phyloP scores from a whole-genome alignment of 768 basidiomycete genomes.

The Tremella mesenterica region DNA sequence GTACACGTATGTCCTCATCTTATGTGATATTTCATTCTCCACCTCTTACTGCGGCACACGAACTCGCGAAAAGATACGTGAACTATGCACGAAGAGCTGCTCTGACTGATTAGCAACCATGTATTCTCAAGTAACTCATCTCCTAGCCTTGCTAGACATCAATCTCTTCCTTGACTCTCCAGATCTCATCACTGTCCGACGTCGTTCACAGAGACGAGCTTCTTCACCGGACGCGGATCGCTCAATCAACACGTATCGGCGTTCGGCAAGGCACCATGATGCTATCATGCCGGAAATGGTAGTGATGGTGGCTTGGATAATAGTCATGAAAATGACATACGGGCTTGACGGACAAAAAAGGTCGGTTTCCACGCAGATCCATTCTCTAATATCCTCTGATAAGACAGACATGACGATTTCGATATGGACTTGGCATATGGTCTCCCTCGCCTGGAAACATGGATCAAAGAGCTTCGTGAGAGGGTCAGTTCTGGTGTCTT shows the following conservation, averaged over 20 bases:
- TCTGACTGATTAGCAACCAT: conserved; percentile 24
- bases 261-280: conserved; percentile 57
- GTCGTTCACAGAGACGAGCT: conserved; percentile 36
- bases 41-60: no score
- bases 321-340: conserved; percentile 75
- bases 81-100: neutral
- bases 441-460: conserved; percentile 50
- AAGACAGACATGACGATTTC: conserved; percentile 32
- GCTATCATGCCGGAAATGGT: conserved; percentile 53
- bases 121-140: conserved; percentile 18
- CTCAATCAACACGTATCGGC: conserved; percentile 22
- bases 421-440: conserved; percentile 56
- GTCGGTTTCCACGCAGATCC: conserved; percentile 45
- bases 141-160: conserved; percentile 21
- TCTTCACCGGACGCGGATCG: no score
- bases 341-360: conserved; percentile 64
- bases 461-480: conserved; percentile 38
- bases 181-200: conserved; percentile 57
- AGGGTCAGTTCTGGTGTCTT: conserved; percentile 20
- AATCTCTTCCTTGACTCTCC: conserved; percentile 21
- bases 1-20: conserved; percentile 48
- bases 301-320: conserved; percentile 55
- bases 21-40: neutral
- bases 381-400: conserved; percentile 4
- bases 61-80: neutral